Evolutionary conservation across 257 asterid genomes (phyloP).

Genomic region (Penstemon newberryi): DNA sequence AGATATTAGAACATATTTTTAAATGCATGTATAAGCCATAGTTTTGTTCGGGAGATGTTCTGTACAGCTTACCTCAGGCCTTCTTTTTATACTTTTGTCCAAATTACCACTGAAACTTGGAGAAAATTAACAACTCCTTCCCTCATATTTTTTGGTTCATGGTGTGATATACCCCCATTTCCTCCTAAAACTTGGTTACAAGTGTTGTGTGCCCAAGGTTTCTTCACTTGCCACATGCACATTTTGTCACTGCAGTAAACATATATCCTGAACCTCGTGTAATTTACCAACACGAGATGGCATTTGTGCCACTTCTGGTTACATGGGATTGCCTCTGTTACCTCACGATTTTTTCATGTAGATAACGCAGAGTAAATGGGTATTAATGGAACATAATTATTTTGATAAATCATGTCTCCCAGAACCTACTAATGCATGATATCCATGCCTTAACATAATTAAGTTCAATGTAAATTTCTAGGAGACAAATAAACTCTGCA

Average conservation of each 20-base stretch:
- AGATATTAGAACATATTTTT: too few relatives aligned
- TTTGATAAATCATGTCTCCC: neutral
- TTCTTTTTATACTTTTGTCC: too few relatives aligned
- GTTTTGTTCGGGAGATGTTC: too few relatives aligned
- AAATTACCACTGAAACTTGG: too few relatives aligned
- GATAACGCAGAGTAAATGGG: neutral
- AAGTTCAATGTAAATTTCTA: neutral
- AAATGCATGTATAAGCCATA: too few relatives aligned
- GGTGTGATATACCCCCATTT: too few relatives aligned
- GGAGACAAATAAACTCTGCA: neutral
- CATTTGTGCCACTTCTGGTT: neutral
- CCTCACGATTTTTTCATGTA: neutral
- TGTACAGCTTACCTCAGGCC: too few relatives aligned
- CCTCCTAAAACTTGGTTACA: too few relatives aligned
- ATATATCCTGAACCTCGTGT: neutral
- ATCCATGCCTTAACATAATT: neutral
- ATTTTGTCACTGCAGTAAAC: neutral
- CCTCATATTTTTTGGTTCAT: too few relatives aligned
- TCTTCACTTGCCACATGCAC: neutral
- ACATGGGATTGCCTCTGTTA: neutral
- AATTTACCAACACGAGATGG: neutral
- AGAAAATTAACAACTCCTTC: too few relatives aligned
- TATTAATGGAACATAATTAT: neutral
- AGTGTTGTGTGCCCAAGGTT: too few relatives aligned
- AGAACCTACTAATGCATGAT: neutral